These are phyloP conservation scores for Staphylotrichum longicolle DNA, from an alignment of 495 filamentous ascomycete genomes.

Conservation along the genomic window DNA sequence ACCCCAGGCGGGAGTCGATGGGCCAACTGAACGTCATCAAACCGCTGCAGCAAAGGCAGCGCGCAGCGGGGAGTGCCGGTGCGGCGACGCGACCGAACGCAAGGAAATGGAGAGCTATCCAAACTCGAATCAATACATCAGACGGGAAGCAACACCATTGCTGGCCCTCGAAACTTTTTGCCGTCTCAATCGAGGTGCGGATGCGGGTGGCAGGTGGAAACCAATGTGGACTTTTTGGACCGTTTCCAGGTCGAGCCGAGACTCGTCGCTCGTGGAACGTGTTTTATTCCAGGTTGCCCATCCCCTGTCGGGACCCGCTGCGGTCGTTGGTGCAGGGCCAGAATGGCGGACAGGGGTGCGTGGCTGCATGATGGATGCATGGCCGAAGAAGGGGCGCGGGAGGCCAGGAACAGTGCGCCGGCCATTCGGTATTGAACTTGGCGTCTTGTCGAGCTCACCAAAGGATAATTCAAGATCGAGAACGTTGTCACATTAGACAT, in stretches of 20 bases:
- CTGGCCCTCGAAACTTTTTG: slow-evolving; percentile 8
- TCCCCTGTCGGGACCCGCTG: background rate
- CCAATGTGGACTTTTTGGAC: background rate
- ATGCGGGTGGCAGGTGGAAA: slow-evolving; percentile 16
- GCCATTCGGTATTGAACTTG: background rate
- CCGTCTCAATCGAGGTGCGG: slow-evolving; percentile 8
- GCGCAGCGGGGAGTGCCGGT: background rate
- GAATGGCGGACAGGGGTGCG: slow-evolving; percentile 11
- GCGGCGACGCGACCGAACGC: background rate
- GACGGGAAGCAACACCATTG: slow-evolving; percentile 21
- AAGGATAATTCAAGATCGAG: too few species aligned
- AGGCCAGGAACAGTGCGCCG: slow-evolving; percentile 6
- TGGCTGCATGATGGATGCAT: background rate
- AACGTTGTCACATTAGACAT: too few species aligned
- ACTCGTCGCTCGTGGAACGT: slow-evolving; percentile 30
- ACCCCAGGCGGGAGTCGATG: slow-evolving; percentile 28
- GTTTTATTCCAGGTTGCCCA: slow-evolving; percentile 24
- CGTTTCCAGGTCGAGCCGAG: slow-evolving; percentile 9
- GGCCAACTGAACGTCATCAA: slow-evolving; percentile 30
- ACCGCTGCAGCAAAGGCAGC: slow-evolving; percentile 12
- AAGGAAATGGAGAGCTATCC: slow-evolving; percentile 3
- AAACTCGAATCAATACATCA: slow-evolving; percentile 22
- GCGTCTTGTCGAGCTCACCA: background rate
- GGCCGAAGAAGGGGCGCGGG: background rate
- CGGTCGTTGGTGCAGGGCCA: background rate